Evolutionary conservation across 495 filamentous ascomycete species (phyloP).

Genomic region (Darksidea phi): DNA sequence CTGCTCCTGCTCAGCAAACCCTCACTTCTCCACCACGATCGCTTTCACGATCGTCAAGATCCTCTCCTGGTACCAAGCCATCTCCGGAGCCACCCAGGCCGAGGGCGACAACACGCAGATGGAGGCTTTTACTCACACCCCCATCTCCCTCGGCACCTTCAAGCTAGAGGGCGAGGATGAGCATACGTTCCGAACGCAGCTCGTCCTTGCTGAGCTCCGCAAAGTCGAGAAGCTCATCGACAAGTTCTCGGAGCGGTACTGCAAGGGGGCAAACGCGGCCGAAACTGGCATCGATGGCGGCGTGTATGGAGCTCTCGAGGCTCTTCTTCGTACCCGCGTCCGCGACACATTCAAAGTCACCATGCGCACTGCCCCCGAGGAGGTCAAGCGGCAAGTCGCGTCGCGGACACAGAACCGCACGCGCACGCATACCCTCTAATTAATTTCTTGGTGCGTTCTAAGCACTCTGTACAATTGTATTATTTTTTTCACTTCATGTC

Average conservation of each 20-base stretch:
- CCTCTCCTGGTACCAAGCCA: conserved; percentile 32
- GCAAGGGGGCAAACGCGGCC: conserved; percentile 16
- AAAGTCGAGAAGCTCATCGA: conserved; percentile 35
- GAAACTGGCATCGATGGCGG: conserved; percentile 24
- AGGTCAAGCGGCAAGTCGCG: conserved; percentile 32
- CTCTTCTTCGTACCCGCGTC: conserved; percentile 29
- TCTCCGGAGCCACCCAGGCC: conserved; percentile 22
- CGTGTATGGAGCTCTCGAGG: conserved; percentile 28
- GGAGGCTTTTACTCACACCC: conserved; percentile 26
- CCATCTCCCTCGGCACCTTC: conserved; percentile 22
- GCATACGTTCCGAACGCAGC: conserved; percentile 22
- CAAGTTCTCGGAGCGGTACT: conserved; percentile 34
- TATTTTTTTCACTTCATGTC: background rate
- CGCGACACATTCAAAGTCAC: conserved; percentile 33
- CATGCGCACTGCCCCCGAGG: conserved; percentile 31
- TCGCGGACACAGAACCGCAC: conserved; percentile 3
- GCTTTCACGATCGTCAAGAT: conserved; percentile 36
- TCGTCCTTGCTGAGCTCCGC: conserved; percentile 30
- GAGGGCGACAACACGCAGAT: conserved; percentile 13
- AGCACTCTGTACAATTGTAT: background rate
- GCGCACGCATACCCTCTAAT: conserved; percentile 3
- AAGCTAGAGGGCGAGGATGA: conserved; percentile 28
- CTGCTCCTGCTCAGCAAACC: conserved; percentile 33
- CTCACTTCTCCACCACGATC: conserved; percentile 34
- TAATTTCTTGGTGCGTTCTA: background rate